Evolutionary conservation across 148 eudicot genomes (phyloP).

Genomic region (Vaccinium darrowii): DNA sequence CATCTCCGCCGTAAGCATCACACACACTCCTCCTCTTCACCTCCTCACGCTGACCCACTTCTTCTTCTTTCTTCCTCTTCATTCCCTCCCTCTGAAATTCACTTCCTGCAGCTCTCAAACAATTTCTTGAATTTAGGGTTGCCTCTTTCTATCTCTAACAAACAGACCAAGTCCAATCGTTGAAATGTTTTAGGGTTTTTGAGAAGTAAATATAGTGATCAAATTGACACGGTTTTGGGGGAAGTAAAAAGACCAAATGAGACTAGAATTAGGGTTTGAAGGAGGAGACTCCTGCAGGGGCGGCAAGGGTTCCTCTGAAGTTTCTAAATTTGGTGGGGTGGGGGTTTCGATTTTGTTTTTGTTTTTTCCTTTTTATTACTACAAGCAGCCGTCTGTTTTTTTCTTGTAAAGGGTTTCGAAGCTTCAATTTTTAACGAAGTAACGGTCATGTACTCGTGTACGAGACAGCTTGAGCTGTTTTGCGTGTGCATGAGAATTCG

Average conservation of each 20-base stretch:
- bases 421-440: constrained; percentile 29
- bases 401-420: neutral
- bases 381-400: constrained; percentile 15
- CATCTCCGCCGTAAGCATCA: constrained; percentile 34
- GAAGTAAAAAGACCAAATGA: neutral
- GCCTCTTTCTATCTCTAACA: too few relatives aligned
- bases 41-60: constrained; percentile 7
- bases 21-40: neutral
- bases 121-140: neutral
- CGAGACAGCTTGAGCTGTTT: neutral
- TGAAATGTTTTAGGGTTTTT: constrained; percentile 4
- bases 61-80: constrained; percentile 16
- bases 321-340: neutral
- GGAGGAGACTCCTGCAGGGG: neutral
- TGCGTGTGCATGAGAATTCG: neutral
- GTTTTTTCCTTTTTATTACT: neutral
- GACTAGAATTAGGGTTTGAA: neutral
- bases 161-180: neutral
- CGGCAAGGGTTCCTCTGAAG: neutral
- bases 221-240: constrained; percentile 10
- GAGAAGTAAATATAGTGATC: neutral
- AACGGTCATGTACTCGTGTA: constrained; percentile 24
- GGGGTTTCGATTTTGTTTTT: neutral
- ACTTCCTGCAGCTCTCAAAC: neutral
- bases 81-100: neutral